These are phyloP conservation scores for Chlamydomonas sphaeroides DNA, from an alignment of 139 green algal species.

Conservation along the genomic window DNA sequence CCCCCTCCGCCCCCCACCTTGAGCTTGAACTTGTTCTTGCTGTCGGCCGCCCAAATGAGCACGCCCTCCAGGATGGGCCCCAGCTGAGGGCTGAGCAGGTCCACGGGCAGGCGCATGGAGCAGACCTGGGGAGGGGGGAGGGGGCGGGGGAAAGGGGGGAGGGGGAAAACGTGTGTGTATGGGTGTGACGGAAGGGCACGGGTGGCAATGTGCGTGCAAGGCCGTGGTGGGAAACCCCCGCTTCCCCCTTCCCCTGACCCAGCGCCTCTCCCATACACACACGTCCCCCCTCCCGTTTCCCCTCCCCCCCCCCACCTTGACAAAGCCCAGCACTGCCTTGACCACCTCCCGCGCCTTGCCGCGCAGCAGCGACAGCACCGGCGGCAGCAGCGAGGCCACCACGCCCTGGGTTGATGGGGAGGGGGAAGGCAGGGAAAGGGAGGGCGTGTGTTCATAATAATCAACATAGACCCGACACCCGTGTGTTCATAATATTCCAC, in stretches of 20 bases:
- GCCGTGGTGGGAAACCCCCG: too few relatives aligned
- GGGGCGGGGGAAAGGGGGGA: too few relatives aligned
- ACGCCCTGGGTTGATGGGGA: conserved; percentile 16
- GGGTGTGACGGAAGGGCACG: too few relatives aligned
- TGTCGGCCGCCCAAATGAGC: conserved; percentile 92
- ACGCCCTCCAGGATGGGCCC: conserved; percentile 86
- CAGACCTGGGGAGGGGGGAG: conserved; percentile 63
- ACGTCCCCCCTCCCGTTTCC: too few relatives aligned
- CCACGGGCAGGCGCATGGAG: conserved; percentile 80
- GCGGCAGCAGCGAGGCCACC: conserved; percentile 77
- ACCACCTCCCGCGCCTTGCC: conserved; percentile 89
- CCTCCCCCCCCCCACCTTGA: conserved; percentile 76
- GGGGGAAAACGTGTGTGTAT: too few relatives aligned
- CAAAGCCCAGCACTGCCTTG: conserved; percentile 93
- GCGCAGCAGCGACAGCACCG: conserved; percentile 88
- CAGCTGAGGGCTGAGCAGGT: conserved; percentile 77
- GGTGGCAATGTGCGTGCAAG: too few relatives aligned
- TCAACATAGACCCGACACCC: too few relatives aligned
- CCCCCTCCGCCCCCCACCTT: too few relatives aligned
- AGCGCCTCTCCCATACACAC: too few relatives aligned
- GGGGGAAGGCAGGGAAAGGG: neutral
- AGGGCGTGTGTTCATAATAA: too few relatives aligned
- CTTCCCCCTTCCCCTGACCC: too few relatives aligned
- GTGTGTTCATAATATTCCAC: too few relatives aligned
- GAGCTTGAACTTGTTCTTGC: conserved; percentile 96